A percentile compares a stretch with the other conserved stretches of the same genome.
These are phyloP conservation scores for Conoideocrella luteorostrata DNA, from an alignment of 2,329 filamentous ascomycete genomes.

Conservation along the genomic window DNA sequence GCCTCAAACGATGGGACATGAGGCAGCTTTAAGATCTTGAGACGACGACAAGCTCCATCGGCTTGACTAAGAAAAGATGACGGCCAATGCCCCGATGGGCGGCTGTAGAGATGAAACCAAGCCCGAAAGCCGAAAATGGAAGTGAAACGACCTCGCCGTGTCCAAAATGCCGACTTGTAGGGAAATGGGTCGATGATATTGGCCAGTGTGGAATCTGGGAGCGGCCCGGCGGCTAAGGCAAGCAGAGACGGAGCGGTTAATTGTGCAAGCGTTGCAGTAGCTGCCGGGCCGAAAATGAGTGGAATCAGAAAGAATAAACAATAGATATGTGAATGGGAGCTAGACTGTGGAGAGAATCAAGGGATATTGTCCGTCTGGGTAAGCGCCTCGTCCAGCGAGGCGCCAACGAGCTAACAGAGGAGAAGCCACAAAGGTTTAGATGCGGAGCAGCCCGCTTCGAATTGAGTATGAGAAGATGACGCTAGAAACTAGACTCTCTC, in stretches of 20 bases:
- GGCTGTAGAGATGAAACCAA: conserved; percentile 11
- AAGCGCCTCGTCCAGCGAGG: neutral
- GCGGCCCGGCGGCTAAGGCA: conserved; percentile 15
- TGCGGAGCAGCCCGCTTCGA: no score
- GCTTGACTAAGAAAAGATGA: neutral
- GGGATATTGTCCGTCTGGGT: neutral
- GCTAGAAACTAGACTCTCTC: neutral
- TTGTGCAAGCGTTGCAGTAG: neutral
- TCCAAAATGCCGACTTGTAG: conserved; percentile 38
- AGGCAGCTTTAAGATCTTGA: conserved; percentile 14
- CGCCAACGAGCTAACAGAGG: no score
- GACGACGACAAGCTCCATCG: conserved; percentile 2
- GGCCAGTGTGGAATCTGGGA: conserved; percentile 34
- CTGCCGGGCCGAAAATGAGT: no score
- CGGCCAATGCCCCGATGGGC: conserved; percentile 3
- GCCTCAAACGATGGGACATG: conserved; percentile 14
- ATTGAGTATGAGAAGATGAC: no score
- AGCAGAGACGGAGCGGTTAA: neutral
- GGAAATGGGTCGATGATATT: conserved; percentile 42
- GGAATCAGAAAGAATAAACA: neutral
- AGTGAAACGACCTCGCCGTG: conserved; percentile 48
- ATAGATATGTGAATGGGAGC: neutral
- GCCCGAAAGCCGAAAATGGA: conserved; percentile 15
- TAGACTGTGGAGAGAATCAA: neutral
- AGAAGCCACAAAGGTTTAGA: no score